Percentiles rank a stretch among this genome's conserved stretches.
Conservation (phyloP, 768 basidiomycete species). For the Tylopilus balloui region DNA sequence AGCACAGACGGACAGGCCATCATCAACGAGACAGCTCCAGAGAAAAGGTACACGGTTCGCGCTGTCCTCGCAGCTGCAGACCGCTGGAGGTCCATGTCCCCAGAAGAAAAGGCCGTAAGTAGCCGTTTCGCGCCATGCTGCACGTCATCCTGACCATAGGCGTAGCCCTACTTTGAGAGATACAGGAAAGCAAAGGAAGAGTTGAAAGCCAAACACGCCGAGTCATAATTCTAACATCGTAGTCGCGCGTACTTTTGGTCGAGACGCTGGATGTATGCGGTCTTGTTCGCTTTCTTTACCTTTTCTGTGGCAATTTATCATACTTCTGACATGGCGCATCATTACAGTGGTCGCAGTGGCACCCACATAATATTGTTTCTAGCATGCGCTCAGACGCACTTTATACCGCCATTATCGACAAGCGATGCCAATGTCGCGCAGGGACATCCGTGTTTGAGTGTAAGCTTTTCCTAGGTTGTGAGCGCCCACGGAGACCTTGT, state of each 20-base stretch:
- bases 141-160: not conserved
- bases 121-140: not conserved
- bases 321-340: slow-evolving; percentile 12
- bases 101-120: slow-evolving; percentile 31
- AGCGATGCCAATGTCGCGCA: too few relatives aligned
- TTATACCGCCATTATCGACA: not conserved
- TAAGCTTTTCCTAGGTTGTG: too few relatives aligned
- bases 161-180: slow-evolving; percentile 22
- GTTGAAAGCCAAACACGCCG: not conserved
- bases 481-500: too few relatives aligned
- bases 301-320: not conserved
- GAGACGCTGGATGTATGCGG: slow-evolving; percentile 1
- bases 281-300: slow-evolving; percentile 1
- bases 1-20: slow-evolving; percentile 15
- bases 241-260: not conserved
- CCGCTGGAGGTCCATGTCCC: slow-evolving; percentile 31
- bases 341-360: slow-evolving; percentile 5
- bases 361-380: not conserved
- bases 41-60: not conserved
- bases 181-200: slow-evolving; percentile 14
- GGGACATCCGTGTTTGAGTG: too few relatives aligned
- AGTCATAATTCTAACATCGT: slow-evolving; percentile 8
- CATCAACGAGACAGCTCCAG: slow-evolving; percentile 5
- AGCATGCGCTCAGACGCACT: not conserved
- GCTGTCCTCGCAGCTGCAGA: slow-evolving; percentile 15